Evolutionary conservation across 257 asterid species (phyloP), one percentile per base, ranked within the genome.

Genomic region (Solanum chaucha): DNA sequence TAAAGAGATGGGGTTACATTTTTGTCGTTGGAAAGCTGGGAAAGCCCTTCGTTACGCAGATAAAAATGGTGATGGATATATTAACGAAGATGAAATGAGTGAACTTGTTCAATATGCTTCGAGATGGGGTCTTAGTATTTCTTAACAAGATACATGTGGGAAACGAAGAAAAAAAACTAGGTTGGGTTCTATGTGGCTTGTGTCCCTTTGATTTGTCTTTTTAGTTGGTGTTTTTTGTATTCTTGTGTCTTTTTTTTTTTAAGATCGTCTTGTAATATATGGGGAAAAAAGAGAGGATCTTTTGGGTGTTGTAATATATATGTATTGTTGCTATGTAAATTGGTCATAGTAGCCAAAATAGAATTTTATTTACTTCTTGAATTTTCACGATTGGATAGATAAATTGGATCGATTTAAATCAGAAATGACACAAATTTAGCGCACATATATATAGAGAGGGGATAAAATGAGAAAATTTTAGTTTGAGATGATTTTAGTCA

Each of bases 11-110:
- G 86, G 86, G 9, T 51, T 83, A 11, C 72, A 65, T 59, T 83
- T 83, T 40, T 83, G 86, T 34, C 30, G 71, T 1, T 75, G 90
- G 88, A 85, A 87, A 81, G 91, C 90, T 82, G 30, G 48, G 4
- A 38, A 51, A 4, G 85, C 86, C 5, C 77, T 85, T 70, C 30
- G 19, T 8, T 5, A 4, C 20, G 91, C 82, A 3, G 88, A 87
- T 70, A 77, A 32, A 5, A 64, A 85, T 32, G 64, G 85, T 20
- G 89, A 89, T 87, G 91, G 88, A 4, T 59, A 41, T 15, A 71
- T 89, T 6, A 30, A n/a, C 8, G 87, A 87, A 24, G 83, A 35
- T 4, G 91, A 89, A 41, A 19, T 89, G 40, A 19, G 6, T 4
- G 28, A 13, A 3, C 85, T 89, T 8, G 61, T 84, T 85, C 58